A percentile compares a stretch with the other conserved stretches of the same genome.
These are phyloP conservation scores for Lithohypha guttulata DNA, from an alignment of 2,329 filamentous ascomycete genomes.

Conservation along the genomic window DNA sequence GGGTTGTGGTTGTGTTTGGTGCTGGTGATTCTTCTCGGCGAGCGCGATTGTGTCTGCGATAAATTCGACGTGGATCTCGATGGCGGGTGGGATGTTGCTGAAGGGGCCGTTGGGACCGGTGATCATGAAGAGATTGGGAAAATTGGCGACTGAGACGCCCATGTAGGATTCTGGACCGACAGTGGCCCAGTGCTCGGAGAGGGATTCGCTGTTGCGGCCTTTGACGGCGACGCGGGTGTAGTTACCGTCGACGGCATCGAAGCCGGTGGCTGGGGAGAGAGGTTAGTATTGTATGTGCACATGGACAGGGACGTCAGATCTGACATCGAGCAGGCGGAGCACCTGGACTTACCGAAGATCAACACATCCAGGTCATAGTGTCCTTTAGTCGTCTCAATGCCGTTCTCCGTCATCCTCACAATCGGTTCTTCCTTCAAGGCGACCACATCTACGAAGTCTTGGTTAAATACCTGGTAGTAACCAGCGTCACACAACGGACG, in stretches of 20 bases:
- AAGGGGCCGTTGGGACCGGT: constrained; percentile 32
- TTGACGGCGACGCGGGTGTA: constrained; percentile 25
- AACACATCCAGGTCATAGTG: constrained; percentile 24
- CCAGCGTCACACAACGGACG: constrained; percentile 38
- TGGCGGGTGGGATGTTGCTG: constrained; percentile 28
- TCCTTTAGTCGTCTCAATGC: constrained; percentile 21
- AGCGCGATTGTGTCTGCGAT: constrained; percentile 39
- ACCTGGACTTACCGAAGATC: constrained; percentile 12
- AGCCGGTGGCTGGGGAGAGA: constrained; percentile 18
- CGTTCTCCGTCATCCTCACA: constrained; percentile 18
- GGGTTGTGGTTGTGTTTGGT: not conserved
- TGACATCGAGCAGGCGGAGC: not conserved
- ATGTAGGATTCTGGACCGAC: constrained; percentile 29
- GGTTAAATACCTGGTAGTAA: constrained; percentile 42
- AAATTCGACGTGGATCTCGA: constrained; percentile 29
- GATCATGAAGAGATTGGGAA: constrained; percentile 38
- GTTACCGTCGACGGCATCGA: constrained; percentile 30
- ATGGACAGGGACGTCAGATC: not conserved
- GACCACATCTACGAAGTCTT: constrained; percentile 37
- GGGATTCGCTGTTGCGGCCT: constrained; percentile 22
- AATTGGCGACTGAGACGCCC: constrained; percentile 29
- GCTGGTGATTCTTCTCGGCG: constrained; percentile 43
- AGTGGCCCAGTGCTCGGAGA: constrained; percentile 27
- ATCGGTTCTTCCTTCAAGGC: constrained; percentile 25
- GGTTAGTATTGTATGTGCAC: not conserved